These are phyloP conservation scores for Trypanosoma lewisi DNA, from an alignment of 208 protist species.

Conservation along the genomic window DNA sequence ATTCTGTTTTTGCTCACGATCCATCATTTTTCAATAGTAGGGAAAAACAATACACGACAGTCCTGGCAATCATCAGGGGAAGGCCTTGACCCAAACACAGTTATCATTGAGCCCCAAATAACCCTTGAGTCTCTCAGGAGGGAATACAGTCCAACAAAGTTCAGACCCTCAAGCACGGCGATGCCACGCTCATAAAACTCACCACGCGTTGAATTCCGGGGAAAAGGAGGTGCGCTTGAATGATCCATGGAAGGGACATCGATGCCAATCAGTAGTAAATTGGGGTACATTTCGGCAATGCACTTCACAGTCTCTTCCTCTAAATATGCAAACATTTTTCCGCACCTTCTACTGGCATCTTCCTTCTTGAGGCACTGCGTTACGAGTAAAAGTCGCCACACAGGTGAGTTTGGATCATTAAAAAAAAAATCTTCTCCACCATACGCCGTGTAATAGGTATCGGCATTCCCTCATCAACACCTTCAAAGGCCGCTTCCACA, in stretches of 20 bases:
- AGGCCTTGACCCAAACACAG: slow-evolving; percentile 44
- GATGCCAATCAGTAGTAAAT: slow-evolving; percentile 61
- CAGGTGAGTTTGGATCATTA: slow-evolving; percentile 8
- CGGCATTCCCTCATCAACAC: neutral
- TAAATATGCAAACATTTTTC: slow-evolving; percentile 45
- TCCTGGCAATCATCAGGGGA: slow-evolving; percentile 53
- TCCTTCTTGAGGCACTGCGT: slow-evolving; percentile 22
- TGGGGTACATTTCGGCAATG: slow-evolving; percentile 44
- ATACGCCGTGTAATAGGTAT: slow-evolving; percentile 42
- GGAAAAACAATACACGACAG: slow-evolving; percentile 67
- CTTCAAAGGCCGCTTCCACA: slow-evolving; percentile 10
- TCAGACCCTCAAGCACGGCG: slow-evolving; percentile 74
- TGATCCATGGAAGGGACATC: slow-evolving; percentile 72
- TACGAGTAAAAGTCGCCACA: slow-evolving; percentile 58
- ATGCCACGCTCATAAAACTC: slow-evolving; percentile 47
- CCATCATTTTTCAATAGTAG: slow-evolving; percentile 17
- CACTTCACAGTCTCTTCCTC: slow-evolving; percentile 39
- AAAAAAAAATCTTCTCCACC: slow-evolving; percentile 28
- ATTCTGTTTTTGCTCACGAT: no score
- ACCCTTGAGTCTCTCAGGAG: slow-evolving; percentile 20
- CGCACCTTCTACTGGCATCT: slow-evolving; percentile 10
- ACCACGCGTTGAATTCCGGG: slow-evolving; percentile 37
- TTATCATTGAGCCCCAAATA: slow-evolving; percentile 41
- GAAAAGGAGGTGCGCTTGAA: slow-evolving; percentile 31
- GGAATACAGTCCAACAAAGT: slow-evolving; percentile 31